phyloP scores from a whole-genome alignment of 2,329 filamentous ascomycete genomes.

The Bipolaris zeicola region DNA sequence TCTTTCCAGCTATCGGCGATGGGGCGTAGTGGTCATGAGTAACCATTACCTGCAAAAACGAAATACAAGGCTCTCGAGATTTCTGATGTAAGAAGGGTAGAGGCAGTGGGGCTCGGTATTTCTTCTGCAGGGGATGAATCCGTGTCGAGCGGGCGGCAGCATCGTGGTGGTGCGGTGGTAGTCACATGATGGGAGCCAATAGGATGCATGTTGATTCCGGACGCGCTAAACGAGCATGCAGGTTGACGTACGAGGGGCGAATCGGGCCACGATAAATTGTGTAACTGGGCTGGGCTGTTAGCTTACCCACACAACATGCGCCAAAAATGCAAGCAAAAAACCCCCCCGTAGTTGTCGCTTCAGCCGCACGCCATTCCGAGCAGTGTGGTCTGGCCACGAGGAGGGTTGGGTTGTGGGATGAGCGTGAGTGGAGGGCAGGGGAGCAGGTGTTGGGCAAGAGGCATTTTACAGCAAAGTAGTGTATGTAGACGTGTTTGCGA shows the following conservation, averaged over 20 bases:
- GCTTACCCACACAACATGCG: conserved; percentile 22
- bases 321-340: conserved; percentile 20
- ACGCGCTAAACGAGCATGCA: conserved; percentile 24
- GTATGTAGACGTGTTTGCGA: too few species aligned
- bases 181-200: conserved; percentile 30
- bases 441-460: conserved; percentile 7
- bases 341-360: conserved; percentile 19
- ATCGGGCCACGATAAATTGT: conserved; percentile 8
- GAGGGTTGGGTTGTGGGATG: neutral
- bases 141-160: conserved; percentile 4
- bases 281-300: conserved; percentile 17
- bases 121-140: neutral
- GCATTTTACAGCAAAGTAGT: too few species aligned
- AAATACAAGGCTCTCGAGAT: neutral
- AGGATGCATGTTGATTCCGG: conserved; percentile 9
- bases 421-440: conserved; percentile 8
- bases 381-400: neutral
- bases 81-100: neutral
- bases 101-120: neutral
- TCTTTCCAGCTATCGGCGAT: neutral
- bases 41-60: neutral
- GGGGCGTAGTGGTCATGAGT: neutral
- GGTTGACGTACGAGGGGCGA: conserved; percentile 34
- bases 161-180: neutral
- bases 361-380: conserved; percentile 15